phyloP scores from a whole-genome alignment of 2,329 filamentous ascomycete genomes.

The Phialophora verrucosa region DNA sequence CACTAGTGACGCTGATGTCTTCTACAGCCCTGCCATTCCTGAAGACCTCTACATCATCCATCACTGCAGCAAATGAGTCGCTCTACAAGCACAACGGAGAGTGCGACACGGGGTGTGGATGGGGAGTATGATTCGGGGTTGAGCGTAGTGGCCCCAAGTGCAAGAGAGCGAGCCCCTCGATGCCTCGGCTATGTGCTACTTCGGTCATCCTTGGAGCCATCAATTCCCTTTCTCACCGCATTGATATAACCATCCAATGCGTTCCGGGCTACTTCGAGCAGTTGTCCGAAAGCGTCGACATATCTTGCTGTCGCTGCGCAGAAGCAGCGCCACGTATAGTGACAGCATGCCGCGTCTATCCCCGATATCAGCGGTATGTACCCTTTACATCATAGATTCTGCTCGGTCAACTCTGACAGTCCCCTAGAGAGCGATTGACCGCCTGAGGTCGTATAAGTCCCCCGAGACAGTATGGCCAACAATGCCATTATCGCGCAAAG shows the following conservation, averaged over 20 bases:
- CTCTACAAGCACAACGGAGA: background rate
- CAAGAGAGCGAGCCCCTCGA: background rate
- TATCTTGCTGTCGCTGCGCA: conserved; percentile 3
- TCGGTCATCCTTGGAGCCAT: background rate
- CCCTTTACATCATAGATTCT: background rate
- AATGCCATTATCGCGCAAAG: conserved; percentile 68
- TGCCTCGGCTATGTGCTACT: conserved; percentile 9
- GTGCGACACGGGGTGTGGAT: background rate
- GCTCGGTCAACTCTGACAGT: background rate
- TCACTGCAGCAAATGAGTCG: background rate
- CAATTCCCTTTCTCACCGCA: conserved; percentile 1
- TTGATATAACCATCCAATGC: conserved; percentile 18
- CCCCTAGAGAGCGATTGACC: conserved; percentile 58
- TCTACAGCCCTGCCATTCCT: background rate
- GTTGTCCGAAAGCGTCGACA: conserved; percentile 3
- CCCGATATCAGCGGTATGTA: conserved; percentile 33
- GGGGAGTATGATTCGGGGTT: background rate
- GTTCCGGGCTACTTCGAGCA: conserved; percentile 12
- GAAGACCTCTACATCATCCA: background rate
- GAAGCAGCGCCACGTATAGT: conserved; percentile 25
- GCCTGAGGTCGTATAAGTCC: conserved; percentile 62
- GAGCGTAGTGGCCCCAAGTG: background rate
- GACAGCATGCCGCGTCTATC: conserved; percentile 37
- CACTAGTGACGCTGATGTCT: background rate
- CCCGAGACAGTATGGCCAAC: conserved; percentile 63